These are phyloP conservation scores for Penicillium fimorum DNA, from an alignment of 495 filamentous ascomycete species.

Conservation along the genomic window DNA sequence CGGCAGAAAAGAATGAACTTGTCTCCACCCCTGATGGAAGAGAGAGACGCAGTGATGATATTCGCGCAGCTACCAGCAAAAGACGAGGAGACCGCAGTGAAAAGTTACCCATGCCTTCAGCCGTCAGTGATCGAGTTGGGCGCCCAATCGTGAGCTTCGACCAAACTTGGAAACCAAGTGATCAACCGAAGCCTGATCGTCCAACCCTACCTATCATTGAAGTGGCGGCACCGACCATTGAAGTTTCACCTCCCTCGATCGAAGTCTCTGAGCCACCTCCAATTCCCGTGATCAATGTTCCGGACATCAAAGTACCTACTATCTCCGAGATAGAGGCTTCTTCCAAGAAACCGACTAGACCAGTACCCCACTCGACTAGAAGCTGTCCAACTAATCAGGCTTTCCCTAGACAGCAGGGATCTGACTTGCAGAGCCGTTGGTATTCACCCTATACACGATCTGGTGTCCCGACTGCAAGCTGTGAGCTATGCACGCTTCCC, in stretches of 20 bases:
- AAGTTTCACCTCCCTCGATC: conserved; percentile 26
- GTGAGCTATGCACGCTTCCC: conserved; percentile 75
- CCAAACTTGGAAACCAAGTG: conserved; percentile 67
- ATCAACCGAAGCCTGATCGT: conserved; percentile 27
- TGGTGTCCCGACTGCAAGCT: conserved; percentile 66
- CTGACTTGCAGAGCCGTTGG: conserved; percentile 34
- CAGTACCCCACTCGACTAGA: conserved; percentile 24
- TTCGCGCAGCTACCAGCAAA: conserved; percentile 88
- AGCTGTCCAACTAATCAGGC: conserved; percentile 16
- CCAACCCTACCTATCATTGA: conserved; percentile 45
- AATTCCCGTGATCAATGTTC: conserved; percentile 63
- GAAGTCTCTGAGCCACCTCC: conserved; percentile 53
- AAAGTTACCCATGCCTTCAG: conserved; percentile 78
- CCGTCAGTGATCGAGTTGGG: conserved; percentile 79
- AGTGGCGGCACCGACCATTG: conserved; percentile 24
- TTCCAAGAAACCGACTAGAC: conserved; percentile 17
- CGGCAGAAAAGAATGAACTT: conserved; percentile 16
- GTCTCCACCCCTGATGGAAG: conserved; percentile 64
- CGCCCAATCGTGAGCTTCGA: conserved; percentile 95
- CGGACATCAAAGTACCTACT: conserved; percentile 46
- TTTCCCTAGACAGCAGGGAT: conserved; percentile 23
- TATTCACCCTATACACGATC: conserved; percentile 52
- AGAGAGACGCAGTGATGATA: conserved; percentile 83
- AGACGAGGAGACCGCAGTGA: conserved; percentile 77
- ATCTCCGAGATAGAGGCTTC: conserved; percentile 36